Evolutionary conservation across 768 basidiomycete species (phyloP).

Genomic region (Solioccasus polychromus): DNA sequence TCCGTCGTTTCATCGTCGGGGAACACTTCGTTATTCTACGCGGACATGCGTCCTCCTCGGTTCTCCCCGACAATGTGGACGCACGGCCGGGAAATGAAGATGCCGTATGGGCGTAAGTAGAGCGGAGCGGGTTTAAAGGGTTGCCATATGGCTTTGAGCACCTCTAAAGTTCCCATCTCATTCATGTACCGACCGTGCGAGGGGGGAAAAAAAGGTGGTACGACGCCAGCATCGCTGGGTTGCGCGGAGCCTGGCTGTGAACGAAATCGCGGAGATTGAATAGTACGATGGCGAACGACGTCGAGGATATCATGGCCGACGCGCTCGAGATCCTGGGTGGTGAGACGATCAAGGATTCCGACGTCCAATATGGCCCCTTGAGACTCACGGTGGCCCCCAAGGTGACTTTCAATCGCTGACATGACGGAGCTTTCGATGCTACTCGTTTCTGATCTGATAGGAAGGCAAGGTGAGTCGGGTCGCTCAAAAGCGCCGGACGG

Average conservation of each 20-base stretch:
- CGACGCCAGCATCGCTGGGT: no score
- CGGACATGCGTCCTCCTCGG: no score
- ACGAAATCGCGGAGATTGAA: constrained; percentile 30
- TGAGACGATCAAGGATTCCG: constrained; percentile 41
- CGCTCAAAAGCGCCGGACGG: not conserved
- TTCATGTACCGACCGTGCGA: no score
- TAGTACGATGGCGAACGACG: constrained; percentile 5
- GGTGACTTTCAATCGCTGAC: constrained; percentile 31
- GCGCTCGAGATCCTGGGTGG: constrained; percentile 51
- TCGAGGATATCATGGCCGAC: constrained; percentile 55
- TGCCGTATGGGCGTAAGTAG: constrained; percentile 10
- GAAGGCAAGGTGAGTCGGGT: constrained; percentile 53
- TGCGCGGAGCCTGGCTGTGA: constrained; percentile 22
- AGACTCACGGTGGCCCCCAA: constrained; percentile 55
- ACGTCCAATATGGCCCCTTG: constrained; percentile 53
- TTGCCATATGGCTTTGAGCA: not conserved
- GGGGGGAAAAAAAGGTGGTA: no score
- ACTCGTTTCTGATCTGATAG: constrained; percentile 36
- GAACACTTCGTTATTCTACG: no score
- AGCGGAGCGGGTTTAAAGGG: constrained; percentile 1
- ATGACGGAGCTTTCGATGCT: no score
- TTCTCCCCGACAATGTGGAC: not conserved
- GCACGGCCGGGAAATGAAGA: constrained; percentile 9
- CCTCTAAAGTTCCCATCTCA: no score
- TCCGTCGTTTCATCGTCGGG: no score